Base-by-base conservation (phyloP, 1,139 yeast genomes). In the Saccharomyces pastorianus region DNA sequence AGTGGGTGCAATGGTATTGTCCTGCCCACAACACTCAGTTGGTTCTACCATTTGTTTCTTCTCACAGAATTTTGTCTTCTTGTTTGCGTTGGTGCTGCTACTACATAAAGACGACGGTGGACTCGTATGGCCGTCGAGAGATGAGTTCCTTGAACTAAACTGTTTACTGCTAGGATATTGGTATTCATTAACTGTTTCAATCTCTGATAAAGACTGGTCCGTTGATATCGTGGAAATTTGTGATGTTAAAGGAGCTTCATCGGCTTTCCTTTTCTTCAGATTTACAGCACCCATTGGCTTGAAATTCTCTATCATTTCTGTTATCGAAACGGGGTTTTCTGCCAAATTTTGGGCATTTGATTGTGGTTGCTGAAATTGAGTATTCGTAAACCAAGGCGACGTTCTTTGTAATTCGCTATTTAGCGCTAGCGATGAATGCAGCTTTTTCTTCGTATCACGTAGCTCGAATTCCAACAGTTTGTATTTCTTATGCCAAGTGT, bases 211-310 rank as follows among this genome's bases (percentile, higher is more conserved):
- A 38, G 44, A 38, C 13, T 38, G 25, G 7, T 38, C 25, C 25
- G 25, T 17, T 38, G 13, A 17, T 38, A 38, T 17, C 13, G 9
- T 17, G 13, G 44, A 17, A 7, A 38, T 17, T 2, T 38, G 44
- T 4, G 44, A 38, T 38, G 44, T 38, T 34, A 14, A 14, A 1
- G 14, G 9, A 17, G 2, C 25, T 8, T 38, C 44, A 17, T 17
- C 20, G 20, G 6, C 44, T 38, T 38, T 38, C 25, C 44, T 50
- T 48, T 77, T 70, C 51, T 73, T 75, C 58, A 84, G 71, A 1
- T 85, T 76, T 2, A 84, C 90, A 0, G 89, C 84, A 9, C 82
- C 76, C 76, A 77, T 73, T 6, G 88, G 86, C 58, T 76, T 74
- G 61, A 82, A 77, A 14, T 72, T 65, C 3, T 71, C 68, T 41